phyloP scores from a whole-genome alignment of 228 moss, liverwort and hornwort species.

The Sphagnum magellanicum region DNA sequence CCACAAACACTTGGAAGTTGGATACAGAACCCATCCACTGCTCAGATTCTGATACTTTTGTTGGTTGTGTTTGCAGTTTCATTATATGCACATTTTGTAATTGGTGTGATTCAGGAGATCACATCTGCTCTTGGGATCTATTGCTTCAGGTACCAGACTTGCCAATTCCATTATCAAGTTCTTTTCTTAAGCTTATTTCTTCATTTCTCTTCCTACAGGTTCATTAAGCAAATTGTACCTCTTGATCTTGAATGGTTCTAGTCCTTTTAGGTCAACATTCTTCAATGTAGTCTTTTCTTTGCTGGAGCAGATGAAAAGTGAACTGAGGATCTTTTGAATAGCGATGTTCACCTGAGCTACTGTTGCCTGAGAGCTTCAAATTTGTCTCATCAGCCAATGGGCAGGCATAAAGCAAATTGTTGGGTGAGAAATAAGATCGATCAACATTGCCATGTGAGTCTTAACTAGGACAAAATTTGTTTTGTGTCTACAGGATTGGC shows the following conservation, averaged over 20 bases:
- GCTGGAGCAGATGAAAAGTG: background rate
- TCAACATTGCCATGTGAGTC: background rate
- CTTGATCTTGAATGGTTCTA: background rate
- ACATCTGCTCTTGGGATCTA: conserved; percentile 81
- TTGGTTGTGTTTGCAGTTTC: conserved; percentile 29
- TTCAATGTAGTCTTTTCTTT: conserved; percentile 4
- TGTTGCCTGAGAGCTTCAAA: background rate
- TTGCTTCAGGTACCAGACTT: conserved; percentile 73
- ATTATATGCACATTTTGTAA: conserved; percentile 70
- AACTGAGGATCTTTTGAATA: background rate
- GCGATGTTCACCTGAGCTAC: background rate
- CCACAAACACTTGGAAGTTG: background rate
- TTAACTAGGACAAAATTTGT: conserved; percentile 3
- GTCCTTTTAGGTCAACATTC: background rate
- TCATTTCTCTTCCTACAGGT: background rate
- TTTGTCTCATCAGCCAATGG: background rate
- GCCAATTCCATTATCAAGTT: conserved; percentile 1
- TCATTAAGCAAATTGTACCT: background rate
- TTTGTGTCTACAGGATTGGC: conserved; percentile 59
- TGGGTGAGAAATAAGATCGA: background rate
- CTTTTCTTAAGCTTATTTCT: background rate
- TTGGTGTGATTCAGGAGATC: conserved; percentile 77
- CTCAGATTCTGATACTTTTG: background rate
- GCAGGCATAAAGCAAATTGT: conserved; percentile 1
- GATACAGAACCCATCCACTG: background rate